Evolutionary conservation across 306 rosid genomes (phyloP).

Genomic region (Fragaria vesca): DNA sequence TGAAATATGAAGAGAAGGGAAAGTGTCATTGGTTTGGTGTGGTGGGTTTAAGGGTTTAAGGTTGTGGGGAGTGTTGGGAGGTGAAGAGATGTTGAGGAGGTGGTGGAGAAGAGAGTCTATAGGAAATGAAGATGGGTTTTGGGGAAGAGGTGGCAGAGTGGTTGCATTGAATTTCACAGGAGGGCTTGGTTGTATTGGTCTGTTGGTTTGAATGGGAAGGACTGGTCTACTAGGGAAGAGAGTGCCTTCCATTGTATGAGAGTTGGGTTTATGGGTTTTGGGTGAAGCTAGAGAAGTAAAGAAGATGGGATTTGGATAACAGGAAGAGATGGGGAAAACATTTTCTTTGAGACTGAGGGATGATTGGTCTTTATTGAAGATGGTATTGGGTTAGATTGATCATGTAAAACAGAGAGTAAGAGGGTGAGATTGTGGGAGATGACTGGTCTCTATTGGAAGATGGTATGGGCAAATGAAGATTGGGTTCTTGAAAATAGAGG

Average conservation of each 20-base stretch:
- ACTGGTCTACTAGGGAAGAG: conserved; percentile 64
- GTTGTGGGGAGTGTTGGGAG: conserved; percentile 37
- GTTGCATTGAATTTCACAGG: conserved; percentile 57
- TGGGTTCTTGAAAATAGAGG: not conserved
- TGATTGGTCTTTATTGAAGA: conserved; percentile 14
- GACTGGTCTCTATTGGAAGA: conserved; percentile 27
- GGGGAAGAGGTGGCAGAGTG: conserved; percentile 52
- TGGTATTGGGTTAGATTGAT: conserved; percentile 16
- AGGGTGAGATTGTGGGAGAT: conserved; percentile 1
- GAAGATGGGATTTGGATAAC: conserved; percentile 10
- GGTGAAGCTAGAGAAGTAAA: conserved; percentile 7
- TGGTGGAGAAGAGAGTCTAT: conserved; percentile 83
- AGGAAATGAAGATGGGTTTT: conserved; percentile 46
- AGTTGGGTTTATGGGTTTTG: conserved; percentile 7
- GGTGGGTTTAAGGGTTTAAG: conserved; percentile 33
- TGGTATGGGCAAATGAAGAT: conserved; percentile 2
- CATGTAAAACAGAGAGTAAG: not conserved
- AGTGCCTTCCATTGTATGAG: conserved; percentile 69
- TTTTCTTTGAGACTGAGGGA: not conserved
- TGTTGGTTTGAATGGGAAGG: conserved; percentile 50
- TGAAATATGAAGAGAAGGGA: conserved; percentile 41
- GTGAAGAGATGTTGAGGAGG: conserved; percentile 59
- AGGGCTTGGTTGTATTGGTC: conserved; percentile 38
- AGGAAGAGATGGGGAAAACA: not conserved
- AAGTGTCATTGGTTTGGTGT: conserved; percentile 30